Evolutionary conservation across 169 alveolate genomes (phyloP).

Genomic region (Besnoitia besnoiti): DNA sequence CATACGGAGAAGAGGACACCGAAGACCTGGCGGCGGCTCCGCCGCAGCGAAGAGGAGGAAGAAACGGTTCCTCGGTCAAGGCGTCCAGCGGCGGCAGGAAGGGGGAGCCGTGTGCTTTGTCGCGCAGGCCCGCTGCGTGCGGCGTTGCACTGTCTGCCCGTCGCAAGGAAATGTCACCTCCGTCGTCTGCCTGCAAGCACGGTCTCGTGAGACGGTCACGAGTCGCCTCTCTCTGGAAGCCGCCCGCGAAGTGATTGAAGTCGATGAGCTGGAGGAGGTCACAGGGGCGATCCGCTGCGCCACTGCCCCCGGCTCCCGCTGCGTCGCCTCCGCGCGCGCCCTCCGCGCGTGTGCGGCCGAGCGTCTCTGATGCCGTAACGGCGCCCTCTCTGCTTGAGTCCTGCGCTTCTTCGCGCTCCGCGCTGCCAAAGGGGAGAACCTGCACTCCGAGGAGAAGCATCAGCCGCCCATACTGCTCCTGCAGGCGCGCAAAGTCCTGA

Average conservation of each 20-base stretch:
- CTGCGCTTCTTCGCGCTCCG: background rate
- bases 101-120: too few species aligned
- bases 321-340: background rate
- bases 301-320: background rate
- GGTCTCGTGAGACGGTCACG: background rate
- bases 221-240: background rate
- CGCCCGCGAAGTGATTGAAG: slow-evolving; percentile 9
- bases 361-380: background rate
- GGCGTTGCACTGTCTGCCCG: too few species aligned
- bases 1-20: background rate
- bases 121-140: too few species aligned
- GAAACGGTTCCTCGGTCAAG: background rate
- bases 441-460: background rate
- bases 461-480: slow-evolving; percentile 23
- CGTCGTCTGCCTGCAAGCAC: background rate
- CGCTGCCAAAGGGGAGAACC: background rate
- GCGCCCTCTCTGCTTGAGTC: background rate
- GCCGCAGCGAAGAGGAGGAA: slow-evolving; percentile 22
- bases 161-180: background rate
- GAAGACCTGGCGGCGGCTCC: background rate
- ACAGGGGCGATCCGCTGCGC: too few species aligned
- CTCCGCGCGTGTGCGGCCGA: background rate
- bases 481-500: background rate
- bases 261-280: background rate
- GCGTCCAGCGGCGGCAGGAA: background rate